phyloP scores from a whole-genome alignment of 805 yeast species.

The Maudiozyma bulderi region DNA sequence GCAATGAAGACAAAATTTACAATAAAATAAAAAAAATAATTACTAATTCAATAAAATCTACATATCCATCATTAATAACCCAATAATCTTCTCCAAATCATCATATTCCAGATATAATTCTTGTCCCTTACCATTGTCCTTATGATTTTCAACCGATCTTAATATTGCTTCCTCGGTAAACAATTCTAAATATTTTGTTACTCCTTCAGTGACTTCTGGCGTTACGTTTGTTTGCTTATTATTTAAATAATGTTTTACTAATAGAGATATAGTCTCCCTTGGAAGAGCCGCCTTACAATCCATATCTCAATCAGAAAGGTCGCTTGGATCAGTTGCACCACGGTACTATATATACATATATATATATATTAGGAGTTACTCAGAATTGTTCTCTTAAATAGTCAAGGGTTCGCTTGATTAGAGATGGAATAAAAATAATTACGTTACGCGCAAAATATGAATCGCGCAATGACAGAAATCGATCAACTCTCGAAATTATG shows the following conservation, averaged over 20 bases:
- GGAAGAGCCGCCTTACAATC: background rate
- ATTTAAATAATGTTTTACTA: slow-evolving; percentile 14
- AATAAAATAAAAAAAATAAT: background rate
- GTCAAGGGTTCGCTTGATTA: no score
- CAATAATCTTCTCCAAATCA: slow-evolving; percentile 26
- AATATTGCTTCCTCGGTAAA: slow-evolving; percentile 25
- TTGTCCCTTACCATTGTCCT: slow-evolving; percentile 4
- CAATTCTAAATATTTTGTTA: slow-evolving; percentile 21
- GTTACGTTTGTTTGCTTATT: slow-evolving; percentile 16
- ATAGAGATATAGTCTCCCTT: slow-evolving; percentile 9
- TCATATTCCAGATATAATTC: slow-evolving; percentile 8
- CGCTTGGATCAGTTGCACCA: no score
- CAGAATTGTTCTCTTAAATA: no score
- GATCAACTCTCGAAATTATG: no score
- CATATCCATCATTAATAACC: slow-evolving; percentile 26
- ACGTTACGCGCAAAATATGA: no score
- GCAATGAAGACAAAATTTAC: background rate
- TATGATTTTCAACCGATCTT: slow-evolving; percentile 22
- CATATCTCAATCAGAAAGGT: background rate
- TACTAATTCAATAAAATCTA: slow-evolving; percentile 1
- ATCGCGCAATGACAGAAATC: no score
- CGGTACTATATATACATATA: no score
- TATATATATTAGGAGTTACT: no score
- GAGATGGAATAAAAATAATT: no score
- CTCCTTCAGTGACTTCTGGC: slow-evolving; percentile 12